Conservation (phyloP, 768 basidiomycete species). For the Leccinum ochraceum region DNA sequence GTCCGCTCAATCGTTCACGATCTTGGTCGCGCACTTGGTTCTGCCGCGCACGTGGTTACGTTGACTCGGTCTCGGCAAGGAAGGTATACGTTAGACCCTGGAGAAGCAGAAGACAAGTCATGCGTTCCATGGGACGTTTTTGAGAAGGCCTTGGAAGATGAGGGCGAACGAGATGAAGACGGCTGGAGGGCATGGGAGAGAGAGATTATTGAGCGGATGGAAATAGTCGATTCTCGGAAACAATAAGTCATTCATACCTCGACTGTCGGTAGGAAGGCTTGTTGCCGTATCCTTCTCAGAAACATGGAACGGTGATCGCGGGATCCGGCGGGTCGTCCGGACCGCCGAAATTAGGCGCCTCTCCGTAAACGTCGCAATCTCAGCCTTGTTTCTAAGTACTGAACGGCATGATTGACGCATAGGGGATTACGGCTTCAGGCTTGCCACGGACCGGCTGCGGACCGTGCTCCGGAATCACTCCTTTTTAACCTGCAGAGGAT, state of each 20-base stretch:
- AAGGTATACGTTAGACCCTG: slow-evolving; percentile 58
- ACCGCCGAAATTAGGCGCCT: not conserved
- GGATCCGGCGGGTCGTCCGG: not conserved
- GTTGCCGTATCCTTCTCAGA: not conserved
- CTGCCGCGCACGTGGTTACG: slow-evolving; percentile 92
- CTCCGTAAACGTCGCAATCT: not conserved
- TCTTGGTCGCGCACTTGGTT: slow-evolving; percentile 78
- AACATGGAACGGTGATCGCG: not conserved
- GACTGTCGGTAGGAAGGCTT: not conserved
- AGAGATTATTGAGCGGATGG: slow-evolving; percentile 67
- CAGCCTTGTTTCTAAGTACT: not conserved
- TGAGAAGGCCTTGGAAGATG: slow-evolving; percentile 52
- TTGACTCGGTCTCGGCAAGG: slow-evolving; percentile 90
- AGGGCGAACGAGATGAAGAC: slow-evolving; percentile 60
- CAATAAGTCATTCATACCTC: slow-evolving; percentile 6
- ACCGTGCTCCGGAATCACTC: slow-evolving; percentile 5
- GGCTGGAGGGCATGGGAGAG: slow-evolving; percentile 84
- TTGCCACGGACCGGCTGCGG: slow-evolving; percentile 15
- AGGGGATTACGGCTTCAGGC: not conserved
- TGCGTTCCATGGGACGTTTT: slow-evolving; percentile 81
- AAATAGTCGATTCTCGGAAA: slow-evolving; percentile 46
- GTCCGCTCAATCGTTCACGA: slow-evolving; percentile 96
- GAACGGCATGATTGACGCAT: not conserved
- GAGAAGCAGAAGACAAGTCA: slow-evolving; percentile 51
- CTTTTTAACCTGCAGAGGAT: slow-evolving; percentile 9